Evolutionary conservation across 257 asterid species (phyloP).

Genomic region (Ehretia macrophylla): DNA sequence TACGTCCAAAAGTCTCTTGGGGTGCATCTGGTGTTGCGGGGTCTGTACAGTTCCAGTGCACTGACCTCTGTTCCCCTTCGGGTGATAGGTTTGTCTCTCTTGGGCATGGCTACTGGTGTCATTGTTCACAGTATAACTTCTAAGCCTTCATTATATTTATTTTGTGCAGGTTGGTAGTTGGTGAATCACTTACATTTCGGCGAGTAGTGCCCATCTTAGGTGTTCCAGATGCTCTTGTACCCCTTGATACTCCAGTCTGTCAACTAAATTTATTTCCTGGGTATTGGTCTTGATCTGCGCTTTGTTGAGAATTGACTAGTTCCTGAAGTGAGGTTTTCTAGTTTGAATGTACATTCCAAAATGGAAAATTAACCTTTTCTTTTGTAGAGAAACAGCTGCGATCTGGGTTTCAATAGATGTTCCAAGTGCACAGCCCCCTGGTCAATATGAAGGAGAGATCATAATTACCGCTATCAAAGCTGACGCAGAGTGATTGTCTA

Average conservation of each 20-base stretch:
- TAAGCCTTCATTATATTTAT: conserved; percentile 13
- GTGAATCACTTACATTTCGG: conserved; percentile 75
- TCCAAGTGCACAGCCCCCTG: conserved; percentile 80
- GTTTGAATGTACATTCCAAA: neutral
- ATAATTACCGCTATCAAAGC: conserved; percentile 71
- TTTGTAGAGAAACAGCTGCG: conserved; percentile 76
- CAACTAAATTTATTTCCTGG: conserved; percentile 75
- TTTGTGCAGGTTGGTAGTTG: conserved; percentile 66
- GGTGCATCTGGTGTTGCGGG: conserved; percentile 75
- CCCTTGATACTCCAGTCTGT: conserved; percentile 70
- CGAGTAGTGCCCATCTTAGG: conserved; percentile 88
- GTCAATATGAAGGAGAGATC: conserved; percentile 93
- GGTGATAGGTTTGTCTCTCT: conserved; percentile 74
- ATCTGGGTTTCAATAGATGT: conserved; percentile 86
- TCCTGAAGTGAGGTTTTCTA: neutral
- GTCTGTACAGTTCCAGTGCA: conserved; percentile 68
- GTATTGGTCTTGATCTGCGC: conserved; percentile 34
- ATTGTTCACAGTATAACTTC: conserved; percentile 9
- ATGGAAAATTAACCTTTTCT: conserved; percentile 11
- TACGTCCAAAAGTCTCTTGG: conserved; percentile 97
- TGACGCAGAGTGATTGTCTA: conserved; percentile 68
- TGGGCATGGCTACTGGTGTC: conserved; percentile 12
- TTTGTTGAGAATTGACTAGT: neutral
- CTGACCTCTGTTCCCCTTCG: conserved; percentile 70
- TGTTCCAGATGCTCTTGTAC: conserved; percentile 96